Conservation (phyloP, 257 asterid genomes). For the Solanum tacnaense region DNA sequence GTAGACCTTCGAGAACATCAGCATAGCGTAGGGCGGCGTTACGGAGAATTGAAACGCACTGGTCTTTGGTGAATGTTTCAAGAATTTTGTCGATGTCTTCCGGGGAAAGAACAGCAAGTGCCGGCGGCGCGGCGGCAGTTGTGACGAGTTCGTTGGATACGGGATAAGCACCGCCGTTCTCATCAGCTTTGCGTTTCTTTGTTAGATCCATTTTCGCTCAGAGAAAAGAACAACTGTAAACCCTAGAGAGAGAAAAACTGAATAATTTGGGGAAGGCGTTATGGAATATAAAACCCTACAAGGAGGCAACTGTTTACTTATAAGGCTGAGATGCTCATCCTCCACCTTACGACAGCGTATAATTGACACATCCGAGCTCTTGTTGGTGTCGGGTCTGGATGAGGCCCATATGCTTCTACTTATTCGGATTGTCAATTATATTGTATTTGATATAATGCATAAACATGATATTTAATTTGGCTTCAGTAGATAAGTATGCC, state of each 20-base stretch:
- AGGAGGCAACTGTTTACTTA: not conserved
- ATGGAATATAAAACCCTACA: not conserved
- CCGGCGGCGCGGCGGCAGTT: conserved; percentile 16
- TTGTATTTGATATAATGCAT: too few relatives aligned
- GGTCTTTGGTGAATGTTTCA: conserved; percentile 72
- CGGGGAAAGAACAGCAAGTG: conserved; percentile 34
- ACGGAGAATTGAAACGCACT: conserved; percentile 61
- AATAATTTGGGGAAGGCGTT: not conserved
- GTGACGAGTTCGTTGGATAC: conserved; percentile 16
- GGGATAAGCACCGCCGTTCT: conserved; percentile 56
- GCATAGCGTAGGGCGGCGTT: conserved; percentile 73
- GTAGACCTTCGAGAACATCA: conserved; percentile 61
- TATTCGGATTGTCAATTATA: too few relatives aligned
- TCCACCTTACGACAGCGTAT: not conserved
- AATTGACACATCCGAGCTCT: not conserved
- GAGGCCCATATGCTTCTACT: not conserved
- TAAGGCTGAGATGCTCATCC: not conserved
- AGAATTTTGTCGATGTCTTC: conserved; percentile 76
- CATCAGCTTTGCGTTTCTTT: conserved; percentile 87
- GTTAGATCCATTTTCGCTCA: conserved; percentile 51
- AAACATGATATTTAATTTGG: too few relatives aligned
- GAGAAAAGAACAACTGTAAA: not conserved
- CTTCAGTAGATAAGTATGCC: too few relatives aligned
- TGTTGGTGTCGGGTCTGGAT: not conserved
- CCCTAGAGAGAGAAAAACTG: not conserved